A percentile compares a stretch with the other conserved stretches of the same genome.
These are phyloP conservation scores for Solanum phureja DNA, from an alignment of 257 asterid genomes.

Conservation along the genomic window DNA sequence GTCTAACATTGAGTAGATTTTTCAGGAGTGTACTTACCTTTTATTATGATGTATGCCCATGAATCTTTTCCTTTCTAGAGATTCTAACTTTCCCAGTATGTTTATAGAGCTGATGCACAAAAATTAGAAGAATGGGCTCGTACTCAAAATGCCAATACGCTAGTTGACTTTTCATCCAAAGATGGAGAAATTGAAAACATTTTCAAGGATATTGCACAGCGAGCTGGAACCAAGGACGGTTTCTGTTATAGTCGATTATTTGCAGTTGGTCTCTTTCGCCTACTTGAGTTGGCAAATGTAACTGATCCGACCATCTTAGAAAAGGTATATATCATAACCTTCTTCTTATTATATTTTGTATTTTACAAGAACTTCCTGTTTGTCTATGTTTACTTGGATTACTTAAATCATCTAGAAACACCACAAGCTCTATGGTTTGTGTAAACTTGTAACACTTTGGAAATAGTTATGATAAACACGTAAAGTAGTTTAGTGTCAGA, in stretches of 20 bases:
- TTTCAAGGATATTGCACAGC: constrained; percentile 68
- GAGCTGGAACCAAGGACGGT: constrained; percentile 57
- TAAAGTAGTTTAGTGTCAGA: background rate
- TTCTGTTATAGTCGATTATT: constrained; percentile 92
- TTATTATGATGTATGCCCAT: background rate
- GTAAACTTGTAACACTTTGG: background rate
- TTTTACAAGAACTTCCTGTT: background rate
- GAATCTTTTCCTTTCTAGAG: background rate
- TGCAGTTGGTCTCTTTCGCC: constrained; percentile 91
- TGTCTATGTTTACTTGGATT: background rate
- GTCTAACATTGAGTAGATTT: background rate
- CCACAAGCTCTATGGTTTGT: background rate
- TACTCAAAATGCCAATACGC: constrained; percentile 48
- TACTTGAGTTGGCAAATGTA: constrained; percentile 86
- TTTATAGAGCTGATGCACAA: constrained; percentile 63
- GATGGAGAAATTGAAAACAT: constrained; percentile 74
- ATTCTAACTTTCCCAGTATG: background rate
- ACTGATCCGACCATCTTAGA: constrained; percentile 72
- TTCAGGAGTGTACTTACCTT: background rate
- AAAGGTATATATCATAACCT: constrained; percentile 35
- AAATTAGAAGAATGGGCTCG: constrained; percentile 93
- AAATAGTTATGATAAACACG: background rate
- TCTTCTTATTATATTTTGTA: background rate
- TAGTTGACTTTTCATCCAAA: constrained; percentile 66
- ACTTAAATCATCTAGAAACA: background rate